Percentiles rank a stretch among this genome's conserved stretches.
Conservation (phyloP, 2,329 filamentous ascomycete species). For the Dactylellina cionopaga region DNA sequence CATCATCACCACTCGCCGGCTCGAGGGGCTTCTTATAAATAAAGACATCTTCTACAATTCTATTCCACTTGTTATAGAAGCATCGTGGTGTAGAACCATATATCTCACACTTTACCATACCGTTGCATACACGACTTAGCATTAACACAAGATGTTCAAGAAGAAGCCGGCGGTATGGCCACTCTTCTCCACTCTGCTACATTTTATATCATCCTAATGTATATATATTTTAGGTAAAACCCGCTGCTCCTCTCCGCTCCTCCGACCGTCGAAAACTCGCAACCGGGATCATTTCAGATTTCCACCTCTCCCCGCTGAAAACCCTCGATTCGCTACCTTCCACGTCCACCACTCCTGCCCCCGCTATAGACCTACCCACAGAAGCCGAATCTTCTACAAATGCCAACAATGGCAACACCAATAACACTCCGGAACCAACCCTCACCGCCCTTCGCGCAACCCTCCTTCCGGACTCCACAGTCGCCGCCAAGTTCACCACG, state of each 20-base stretch:
- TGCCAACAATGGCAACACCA: neutral
- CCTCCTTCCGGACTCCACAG: conserved; percentile 71
- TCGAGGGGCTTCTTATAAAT: no score
- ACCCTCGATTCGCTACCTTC: neutral
- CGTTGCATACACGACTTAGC: neutral
- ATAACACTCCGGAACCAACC: conserved; percentile 8
- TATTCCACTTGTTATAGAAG: no score
- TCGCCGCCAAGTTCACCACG: conserved; percentile 73
- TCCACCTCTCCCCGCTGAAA: conserved; percentile 59
- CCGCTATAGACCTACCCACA: conserved; percentile 54
- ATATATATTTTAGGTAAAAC: conserved; percentile 68
- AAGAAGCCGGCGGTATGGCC: conserved; percentile 39
- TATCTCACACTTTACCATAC: no score
- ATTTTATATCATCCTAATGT: neutral
- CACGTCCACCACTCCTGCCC: conserved; percentile 60
- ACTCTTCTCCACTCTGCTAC: neutral
- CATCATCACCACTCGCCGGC: no score
- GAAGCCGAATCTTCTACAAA: conserved; percentile 56
- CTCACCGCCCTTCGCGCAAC: conserved; percentile 63
- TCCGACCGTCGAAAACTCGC: conserved; percentile 74
- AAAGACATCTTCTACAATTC: no score
- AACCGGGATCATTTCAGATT: conserved; percentile 73
- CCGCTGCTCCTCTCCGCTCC: conserved; percentile 72
- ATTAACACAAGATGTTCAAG: conserved; percentile 29
- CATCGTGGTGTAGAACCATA: no score